These are phyloP conservation scores for Tetrapyrgos nigripes DNA, from an alignment of 1,284 basidiomycete species.

Conservation along the genomic window DNA sequence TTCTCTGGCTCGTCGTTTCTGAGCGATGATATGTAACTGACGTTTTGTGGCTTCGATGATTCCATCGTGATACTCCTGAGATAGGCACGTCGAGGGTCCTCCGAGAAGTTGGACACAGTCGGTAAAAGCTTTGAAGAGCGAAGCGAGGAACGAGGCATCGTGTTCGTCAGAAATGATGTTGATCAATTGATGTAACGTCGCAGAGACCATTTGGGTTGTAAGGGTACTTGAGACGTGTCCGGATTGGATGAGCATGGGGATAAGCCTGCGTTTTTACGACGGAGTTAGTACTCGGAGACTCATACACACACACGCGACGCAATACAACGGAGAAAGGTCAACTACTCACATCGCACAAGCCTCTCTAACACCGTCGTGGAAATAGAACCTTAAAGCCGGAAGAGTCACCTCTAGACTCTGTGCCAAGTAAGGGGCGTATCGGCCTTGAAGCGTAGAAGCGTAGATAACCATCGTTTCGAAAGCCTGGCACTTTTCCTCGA, in stretches of 20 bases:
- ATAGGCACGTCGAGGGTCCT: constrained; percentile 50
- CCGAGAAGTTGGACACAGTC: constrained; percentile 73
- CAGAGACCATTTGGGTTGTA: constrained; percentile 72
- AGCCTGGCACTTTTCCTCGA: constrained; percentile 88
- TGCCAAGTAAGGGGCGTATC: constrained; percentile 76
- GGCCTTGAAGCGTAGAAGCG: constrained; percentile 69
- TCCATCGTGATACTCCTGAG: constrained; percentile 56
- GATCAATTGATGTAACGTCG: constrained; percentile 73
- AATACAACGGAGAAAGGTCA: too few species aligned
- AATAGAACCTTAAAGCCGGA: constrained; percentile 74
- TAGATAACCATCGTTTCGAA: constrained; percentile 87
- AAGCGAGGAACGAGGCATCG: constrained; percentile 77
- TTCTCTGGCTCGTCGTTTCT: constrained; percentile 63
- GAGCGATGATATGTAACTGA: constrained; percentile 70
- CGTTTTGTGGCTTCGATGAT: constrained; percentile 72
- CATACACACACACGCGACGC: too few species aligned
- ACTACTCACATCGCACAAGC: constrained; percentile 71
- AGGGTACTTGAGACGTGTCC: constrained; percentile 75
- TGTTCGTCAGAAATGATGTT: constrained; percentile 69
- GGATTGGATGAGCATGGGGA: constrained; percentile 75
- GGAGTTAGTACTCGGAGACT: too few species aligned
- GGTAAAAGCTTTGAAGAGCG: constrained; percentile 77
- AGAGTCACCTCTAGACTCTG: constrained; percentile 76
- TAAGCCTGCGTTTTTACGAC: constrained; percentile 55
- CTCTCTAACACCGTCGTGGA: constrained; percentile 85